phyloP scores from a whole-genome alignment of 176 grass and related monocot genomes.

The Triticum turgidum region DNA sequence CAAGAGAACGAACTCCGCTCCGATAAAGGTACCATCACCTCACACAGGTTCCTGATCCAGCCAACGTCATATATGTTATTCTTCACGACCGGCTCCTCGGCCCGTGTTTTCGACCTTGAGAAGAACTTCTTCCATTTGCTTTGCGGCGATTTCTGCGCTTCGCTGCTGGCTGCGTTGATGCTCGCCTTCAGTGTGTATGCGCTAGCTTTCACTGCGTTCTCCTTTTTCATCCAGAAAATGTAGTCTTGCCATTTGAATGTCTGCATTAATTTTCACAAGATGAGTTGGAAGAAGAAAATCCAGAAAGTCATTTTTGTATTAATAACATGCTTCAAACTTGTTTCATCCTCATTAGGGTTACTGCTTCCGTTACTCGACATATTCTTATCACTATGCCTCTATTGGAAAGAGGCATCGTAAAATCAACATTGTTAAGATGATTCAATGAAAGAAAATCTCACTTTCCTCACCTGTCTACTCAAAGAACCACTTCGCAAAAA shows the following conservation, averaged over 20 bases:
- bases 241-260: slow-evolving; percentile 99
- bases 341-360: not conserved
- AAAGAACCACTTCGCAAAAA: not conserved
- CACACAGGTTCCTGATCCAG: slow-evolving; percentile 64
- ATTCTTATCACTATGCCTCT: not conserved
- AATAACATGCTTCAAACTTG: slow-evolving; percentile 9
- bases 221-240: slow-evolving; percentile 79
- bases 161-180: slow-evolving; percentile 27
- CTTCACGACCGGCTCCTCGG: slow-evolving; percentile 52
- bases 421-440: not conserved
- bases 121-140: slow-evolving; percentile 81
- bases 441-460: not conserved
- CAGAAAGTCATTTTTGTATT: not conserved
- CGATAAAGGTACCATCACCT: slow-evolving; percentile 78
- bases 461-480: not conserved
- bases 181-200: slow-evolving; percentile 50
- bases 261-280: slow-evolving; percentile 35
- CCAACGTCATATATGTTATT: slow-evolving; percentile 87
- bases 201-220: slow-evolving; percentile 59
- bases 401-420: not conserved
- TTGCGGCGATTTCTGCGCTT: slow-evolving; percentile 25
- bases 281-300: not conserved
- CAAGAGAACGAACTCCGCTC: slow-evolving; percentile 56
- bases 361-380: not conserved
- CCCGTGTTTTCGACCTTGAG: slow-evolving; percentile 32